Evolutionary conservation across 139 green algal genomes (phyloP).

Genomic region (Chlorella sorokiniana): DNA sequence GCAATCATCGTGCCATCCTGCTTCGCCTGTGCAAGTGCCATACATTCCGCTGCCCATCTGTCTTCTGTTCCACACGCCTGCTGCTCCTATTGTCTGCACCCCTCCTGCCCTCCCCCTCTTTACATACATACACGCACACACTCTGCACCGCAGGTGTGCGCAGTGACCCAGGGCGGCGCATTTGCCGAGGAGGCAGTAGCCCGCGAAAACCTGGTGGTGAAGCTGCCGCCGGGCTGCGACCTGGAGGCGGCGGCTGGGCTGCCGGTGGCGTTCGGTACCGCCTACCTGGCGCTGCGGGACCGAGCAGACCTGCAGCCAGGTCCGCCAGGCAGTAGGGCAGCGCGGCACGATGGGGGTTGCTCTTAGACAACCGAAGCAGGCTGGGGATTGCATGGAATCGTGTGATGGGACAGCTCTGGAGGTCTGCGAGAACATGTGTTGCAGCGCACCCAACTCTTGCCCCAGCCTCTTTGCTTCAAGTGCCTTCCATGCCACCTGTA

Average conservation of each 20-base stretch:
- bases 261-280: slow-evolving; percentile 86
- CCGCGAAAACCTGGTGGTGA: slow-evolving; percentile 44
- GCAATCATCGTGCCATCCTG: background rate
- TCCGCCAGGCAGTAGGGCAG: background rate
- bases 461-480: no score
- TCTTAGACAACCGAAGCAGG: background rate
- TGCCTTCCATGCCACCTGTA: no score
- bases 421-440: no score
- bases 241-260: slow-evolving; percentile 59
- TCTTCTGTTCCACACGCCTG: background rate
- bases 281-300: slow-evolving; percentile 79
- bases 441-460: no score
- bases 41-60: no score
- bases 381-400: background rate
- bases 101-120: background rate
- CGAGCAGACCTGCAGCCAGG: slow-evolving; percentile 64
- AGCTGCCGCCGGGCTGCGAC: slow-evolving; percentile 44
- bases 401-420: no score
- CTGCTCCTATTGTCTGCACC: background rate
- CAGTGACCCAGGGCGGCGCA: slow-evolving; percentile 60
- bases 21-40: no score
- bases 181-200: slow-evolving; percentile 79
- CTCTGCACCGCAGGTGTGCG: slow-evolving; percentile 53
- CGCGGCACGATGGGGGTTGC: no score
- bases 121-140: no score